Conservation (phyloP, 208 protist species). For the Trypanosoma mega region DNA sequence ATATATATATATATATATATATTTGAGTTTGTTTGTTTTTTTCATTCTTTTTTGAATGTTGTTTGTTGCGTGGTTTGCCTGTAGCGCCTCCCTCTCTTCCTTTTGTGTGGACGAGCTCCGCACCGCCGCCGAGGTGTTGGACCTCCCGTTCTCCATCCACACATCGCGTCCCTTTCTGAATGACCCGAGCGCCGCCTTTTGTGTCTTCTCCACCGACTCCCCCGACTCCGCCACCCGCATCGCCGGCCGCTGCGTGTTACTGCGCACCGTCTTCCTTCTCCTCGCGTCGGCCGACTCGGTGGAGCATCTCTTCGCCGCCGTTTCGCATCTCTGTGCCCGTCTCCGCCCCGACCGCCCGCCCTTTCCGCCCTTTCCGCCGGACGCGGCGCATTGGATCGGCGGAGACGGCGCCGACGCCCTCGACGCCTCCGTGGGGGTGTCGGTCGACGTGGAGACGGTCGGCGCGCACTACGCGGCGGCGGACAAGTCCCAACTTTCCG, state of each 20-base stretch:
- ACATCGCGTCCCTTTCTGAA: conserved; percentile 16
- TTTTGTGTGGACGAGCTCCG: conserved; percentile 64
- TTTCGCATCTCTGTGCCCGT: background rate
- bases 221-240: conserved; percentile 3
- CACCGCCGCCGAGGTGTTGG: conserved; percentile 37
- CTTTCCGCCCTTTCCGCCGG: too few species aligned
- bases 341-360: too few species aligned
- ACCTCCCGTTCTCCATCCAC: conserved; percentile 40
- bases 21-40: background rate
- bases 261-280: conserved; percentile 31
- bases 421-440: background rate
- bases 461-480: conserved; percentile 59
- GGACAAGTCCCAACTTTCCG: conserved; percentile 40
- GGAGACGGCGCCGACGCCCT: background rate
- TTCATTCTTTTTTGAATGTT: conserved; percentile 34
- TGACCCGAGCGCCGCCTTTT: conserved; percentile 9
- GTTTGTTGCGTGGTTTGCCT: conserved; percentile 75
- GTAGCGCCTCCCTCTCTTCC: conserved; percentile 40
- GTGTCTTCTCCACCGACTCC: conserved; percentile 22
- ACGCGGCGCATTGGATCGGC: too few species aligned
- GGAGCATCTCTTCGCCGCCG: conserved; percentile 37
- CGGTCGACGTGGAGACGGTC: conserved; percentile 59
- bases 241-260: conserved; percentile 16
- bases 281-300: conserved; percentile 46
- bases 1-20: conserved; percentile 3